phyloP scores from a whole-genome alignment of 768 basidiomycete species.

The Crepidotus variabilis region DNA sequence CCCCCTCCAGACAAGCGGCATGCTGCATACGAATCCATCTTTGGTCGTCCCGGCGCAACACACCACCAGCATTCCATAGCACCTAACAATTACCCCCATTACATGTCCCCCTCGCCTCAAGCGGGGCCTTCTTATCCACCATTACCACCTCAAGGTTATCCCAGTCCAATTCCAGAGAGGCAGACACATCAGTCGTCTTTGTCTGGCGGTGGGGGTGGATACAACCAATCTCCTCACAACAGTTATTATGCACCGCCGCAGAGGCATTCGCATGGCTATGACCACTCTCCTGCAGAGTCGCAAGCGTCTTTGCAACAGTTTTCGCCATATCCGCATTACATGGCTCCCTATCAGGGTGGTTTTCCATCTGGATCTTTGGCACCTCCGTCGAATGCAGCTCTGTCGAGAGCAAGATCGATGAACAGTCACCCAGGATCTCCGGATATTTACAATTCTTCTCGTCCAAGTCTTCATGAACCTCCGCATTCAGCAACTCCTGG shows the following conservation, averaged over 20 bases:
- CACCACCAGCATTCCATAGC: slow-evolving; percentile 36
- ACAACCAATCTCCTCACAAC: slow-evolving; percentile 11
- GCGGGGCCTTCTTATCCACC: slow-evolving; percentile 24
- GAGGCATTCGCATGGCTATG: slow-evolving; percentile 13
- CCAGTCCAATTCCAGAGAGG: slow-evolving; percentile 36
- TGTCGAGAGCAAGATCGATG: slow-evolving; percentile 49
- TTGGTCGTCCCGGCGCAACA: slow-evolving; percentile 65
- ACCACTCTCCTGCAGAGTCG: slow-evolving; percentile 6
- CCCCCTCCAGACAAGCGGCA: slow-evolving; percentile 68
- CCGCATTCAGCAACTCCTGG: slow-evolving; percentile 43
- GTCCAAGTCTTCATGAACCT: slow-evolving; percentile 37
- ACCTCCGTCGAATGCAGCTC: slow-evolving; percentile 31
- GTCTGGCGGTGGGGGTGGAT: not conserved
- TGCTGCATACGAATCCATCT: slow-evolving; percentile 84
- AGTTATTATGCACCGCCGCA: slow-evolving; percentile 22
- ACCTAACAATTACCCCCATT: slow-evolving; percentile 21
- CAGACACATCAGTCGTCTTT: slow-evolving; percentile 24
- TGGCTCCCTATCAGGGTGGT: slow-evolving; percentile 17
- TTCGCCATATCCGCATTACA: slow-evolving; percentile 25
- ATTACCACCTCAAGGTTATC: slow-evolving; percentile 33
- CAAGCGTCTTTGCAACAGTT: slow-evolving; percentile 12
- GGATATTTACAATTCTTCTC: slow-evolving; percentile 20
- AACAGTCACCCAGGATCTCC: slow-evolving; percentile 36
- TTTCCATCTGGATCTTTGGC: slow-evolving; percentile 27
- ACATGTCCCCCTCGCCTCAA: slow-evolving; percentile 22